Evolutionary conservation across 1,139 yeast genomes (phyloP), one percentile per base, ranked within the genome.

Genomic region (Yamadazyma mexicana): DNA sequence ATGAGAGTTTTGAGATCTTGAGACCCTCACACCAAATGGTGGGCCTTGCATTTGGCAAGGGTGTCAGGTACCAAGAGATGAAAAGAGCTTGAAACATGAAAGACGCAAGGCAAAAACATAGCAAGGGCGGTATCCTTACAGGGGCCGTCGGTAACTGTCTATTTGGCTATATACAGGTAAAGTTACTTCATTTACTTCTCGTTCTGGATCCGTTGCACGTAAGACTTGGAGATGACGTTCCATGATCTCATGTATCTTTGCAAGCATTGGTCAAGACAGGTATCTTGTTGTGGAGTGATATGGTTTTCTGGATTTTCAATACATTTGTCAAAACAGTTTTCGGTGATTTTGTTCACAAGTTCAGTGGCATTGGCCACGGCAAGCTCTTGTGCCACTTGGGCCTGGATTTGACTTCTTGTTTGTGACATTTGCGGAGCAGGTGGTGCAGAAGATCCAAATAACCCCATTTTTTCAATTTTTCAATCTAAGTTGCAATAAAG

Each of bases 351-450:
- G 64, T 83, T 83, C 33, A 89, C 95, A 43, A 89, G 70, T 56
- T 87, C 92, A 3, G 94, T 83, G 29, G 95, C 96, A 62, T 88
- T 87, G 17, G 89, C 92, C 23, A 88, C 79, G 1, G 96, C 96
- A 46, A 89, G 70, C 58, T 89, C 97, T 58, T 83, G 88, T 31
- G 83, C 70, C 46, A 89, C 82, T 57, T 85, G 89, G 27, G 74
- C 71, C 59, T 87, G 86, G 43, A 88, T 68, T 55, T 83, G 80
- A 34, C 74, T 73, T 56, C 83, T 83, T 10, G 34, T 11, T n/a
- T 38, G 34, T 10, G 35, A 18, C 12, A 32, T 22, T 15, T 27
- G 32, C 14, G 35, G 11, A 17, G 30, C 5, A 5, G 16, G 26
- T 7, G 42, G 36, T 12, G 32, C 34, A 29, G 33, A 34, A 9